Conservation (phyloP, 768 basidiomycete genomes). For the Tylopilus intermedius region DNA sequence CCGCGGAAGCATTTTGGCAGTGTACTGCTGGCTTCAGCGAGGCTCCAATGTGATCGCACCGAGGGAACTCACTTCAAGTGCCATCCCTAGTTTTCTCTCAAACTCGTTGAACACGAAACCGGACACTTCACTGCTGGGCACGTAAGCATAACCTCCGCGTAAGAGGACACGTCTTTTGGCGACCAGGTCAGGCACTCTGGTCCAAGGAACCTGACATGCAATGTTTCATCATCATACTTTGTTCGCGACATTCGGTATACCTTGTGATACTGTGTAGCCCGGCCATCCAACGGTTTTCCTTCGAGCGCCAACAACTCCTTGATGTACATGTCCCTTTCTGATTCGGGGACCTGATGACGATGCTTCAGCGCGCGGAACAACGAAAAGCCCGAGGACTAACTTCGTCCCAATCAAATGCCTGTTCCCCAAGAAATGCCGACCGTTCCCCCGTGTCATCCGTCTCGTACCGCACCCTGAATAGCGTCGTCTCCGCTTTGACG, state of each 20-base stretch:
- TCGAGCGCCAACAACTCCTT: constrained; percentile 43
- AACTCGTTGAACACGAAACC: constrained; percentile 89
- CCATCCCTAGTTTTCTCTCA: constrained; percentile 60
- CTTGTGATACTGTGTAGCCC: constrained; percentile 57
- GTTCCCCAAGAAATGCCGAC: constrained; percentile 49
- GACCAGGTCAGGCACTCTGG: constrained; percentile 88
- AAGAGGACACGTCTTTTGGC: constrained; percentile 76
- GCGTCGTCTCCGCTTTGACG: constrained; percentile 78
- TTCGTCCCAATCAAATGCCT: constrained; percentile 59
- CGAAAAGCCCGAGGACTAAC: constrained; percentile 33
- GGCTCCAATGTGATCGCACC: not conserved
- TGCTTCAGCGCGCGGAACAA: constrained; percentile 1
- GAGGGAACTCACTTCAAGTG: constrained; percentile 60
- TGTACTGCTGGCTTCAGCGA: constrained; percentile 47
- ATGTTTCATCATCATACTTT: not conserved
- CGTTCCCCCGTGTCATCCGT: constrained; percentile 53
- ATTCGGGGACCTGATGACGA: constrained; percentile 45
- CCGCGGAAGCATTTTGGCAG: constrained; percentile 80
- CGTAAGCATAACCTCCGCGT: constrained; percentile 81
- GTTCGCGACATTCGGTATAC: constrained; percentile 33
- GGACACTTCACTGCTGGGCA: constrained; percentile 69
- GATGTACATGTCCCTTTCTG: constrained; percentile 49
- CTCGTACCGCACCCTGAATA: constrained; percentile 83
- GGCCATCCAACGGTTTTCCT: not conserved
- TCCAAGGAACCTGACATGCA: constrained; percentile 84